Conservation (phyloP, 805 yeast species). For the Wickerhamomyces queroliae region DNA sequence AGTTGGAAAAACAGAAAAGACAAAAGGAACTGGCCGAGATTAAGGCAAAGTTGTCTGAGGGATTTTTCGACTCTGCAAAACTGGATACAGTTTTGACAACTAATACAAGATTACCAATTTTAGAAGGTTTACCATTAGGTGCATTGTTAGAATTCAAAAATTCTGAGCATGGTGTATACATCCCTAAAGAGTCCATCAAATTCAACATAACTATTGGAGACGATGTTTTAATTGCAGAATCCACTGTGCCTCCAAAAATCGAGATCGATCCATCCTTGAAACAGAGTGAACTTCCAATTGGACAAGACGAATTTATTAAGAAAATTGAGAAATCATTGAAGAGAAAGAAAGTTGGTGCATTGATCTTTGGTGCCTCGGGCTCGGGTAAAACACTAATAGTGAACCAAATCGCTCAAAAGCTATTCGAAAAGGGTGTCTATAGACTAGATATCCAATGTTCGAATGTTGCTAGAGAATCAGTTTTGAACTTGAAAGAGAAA, state of each 20-base stretch:
- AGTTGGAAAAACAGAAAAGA: constrained; percentile 16
- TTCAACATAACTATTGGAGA: constrained; percentile 43
- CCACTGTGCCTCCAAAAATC: constrained; percentile 12
- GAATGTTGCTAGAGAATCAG: constrained; percentile 47
- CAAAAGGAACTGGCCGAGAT: constrained; percentile 13
- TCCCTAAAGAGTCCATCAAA: constrained; percentile 28
- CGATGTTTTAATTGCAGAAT: constrained; percentile 26
- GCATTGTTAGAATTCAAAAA: constrained; percentile 48
- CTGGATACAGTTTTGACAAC: constrained; percentile 40
- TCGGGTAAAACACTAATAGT: constrained; percentile 70
- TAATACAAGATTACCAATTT: constrained; percentile 43
- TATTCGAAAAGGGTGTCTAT: constrained; percentile 37
- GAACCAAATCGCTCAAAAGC: constrained; percentile 30
- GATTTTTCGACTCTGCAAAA: constrained; percentile 10
- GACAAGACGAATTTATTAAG: constrained; percentile 42
- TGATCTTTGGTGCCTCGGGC: constrained; percentile 72
- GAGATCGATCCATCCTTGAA: background rate
- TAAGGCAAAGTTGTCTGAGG: constrained; percentile 18
- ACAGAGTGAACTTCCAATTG: constrained; percentile 37
- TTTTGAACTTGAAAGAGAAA: constrained; percentile 38
- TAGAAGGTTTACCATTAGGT: constrained; percentile 51
- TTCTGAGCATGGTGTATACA: background rate
- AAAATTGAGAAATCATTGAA: constrained; percentile 34
- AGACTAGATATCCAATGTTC: constrained; percentile 50
- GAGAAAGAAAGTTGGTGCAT: constrained; percentile 45